These are phyloP conservation scores for Fusarium stilboides DNA, from an alignment of 2,329 filamentous ascomycete species.

Conservation along the genomic window DNA sequence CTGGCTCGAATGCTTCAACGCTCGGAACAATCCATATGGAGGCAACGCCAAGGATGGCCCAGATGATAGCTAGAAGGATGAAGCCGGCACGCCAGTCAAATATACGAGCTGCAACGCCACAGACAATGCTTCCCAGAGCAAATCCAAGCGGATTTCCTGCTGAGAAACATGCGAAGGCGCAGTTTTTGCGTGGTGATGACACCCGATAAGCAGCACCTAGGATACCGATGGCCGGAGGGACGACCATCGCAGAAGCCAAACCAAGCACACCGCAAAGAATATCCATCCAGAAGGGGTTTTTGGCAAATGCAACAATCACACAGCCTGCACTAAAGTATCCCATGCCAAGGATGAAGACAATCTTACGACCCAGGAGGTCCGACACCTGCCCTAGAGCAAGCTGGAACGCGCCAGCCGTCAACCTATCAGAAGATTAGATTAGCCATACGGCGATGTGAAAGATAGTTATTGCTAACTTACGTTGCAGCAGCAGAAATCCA, in stretches of 20 bases:
- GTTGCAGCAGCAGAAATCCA: constrained; percentile 77
- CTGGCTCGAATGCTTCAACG: constrained; percentile 61
- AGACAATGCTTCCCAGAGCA: constrained; percentile 67
- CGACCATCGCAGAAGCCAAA: constrained; percentile 73
- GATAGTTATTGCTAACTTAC: constrained; percentile 28
- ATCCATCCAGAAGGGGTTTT: constrained; percentile 55
- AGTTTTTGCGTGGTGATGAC: constrained; percentile 74
- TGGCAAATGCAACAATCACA: constrained; percentile 43
- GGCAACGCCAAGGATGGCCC: constrained; percentile 70
- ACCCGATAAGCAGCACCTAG: constrained; percentile 75
- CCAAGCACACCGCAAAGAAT: constrained; percentile 76
- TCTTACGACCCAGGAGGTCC: constrained; percentile 36
- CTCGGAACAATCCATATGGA: constrained; percentile 74
- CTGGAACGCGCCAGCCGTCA: constrained; percentile 75
- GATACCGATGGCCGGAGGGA: constrained; percentile 75
- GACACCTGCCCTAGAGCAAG: constrained; percentile 66
- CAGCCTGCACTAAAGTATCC: constrained; percentile 40
- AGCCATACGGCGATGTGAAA: background rate
- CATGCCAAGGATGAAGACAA: constrained; percentile 40
- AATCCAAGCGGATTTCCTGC: constrained; percentile 60
- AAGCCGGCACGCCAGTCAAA: constrained; percentile 76
- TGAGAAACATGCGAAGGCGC: constrained; percentile 74
- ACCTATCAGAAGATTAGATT: constrained; percentile 31
- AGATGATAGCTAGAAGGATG: constrained; percentile 74
- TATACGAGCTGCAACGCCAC: constrained; percentile 72